Evolutionary conservation across 768 basidiomycete species (phyloP).

Genomic region (Chalciporus sphaerocephalus): DNA sequence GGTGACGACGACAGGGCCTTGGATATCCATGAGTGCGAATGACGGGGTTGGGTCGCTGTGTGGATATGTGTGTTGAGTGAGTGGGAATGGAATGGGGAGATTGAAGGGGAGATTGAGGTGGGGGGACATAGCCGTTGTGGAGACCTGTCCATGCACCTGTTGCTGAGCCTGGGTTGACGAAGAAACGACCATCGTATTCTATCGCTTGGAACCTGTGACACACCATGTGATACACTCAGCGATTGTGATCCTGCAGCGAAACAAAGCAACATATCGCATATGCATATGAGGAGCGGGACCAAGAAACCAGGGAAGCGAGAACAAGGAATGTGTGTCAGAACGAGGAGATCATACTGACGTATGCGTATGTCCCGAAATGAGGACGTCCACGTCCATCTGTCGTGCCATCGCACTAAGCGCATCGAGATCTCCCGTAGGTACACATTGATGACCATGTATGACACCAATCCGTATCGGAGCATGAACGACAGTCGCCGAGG

Average conservation of each 20-base stretch:
- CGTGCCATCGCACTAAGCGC: slow-evolving; percentile 83
- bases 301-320: not conserved
- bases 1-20: slow-evolving; percentile 94
- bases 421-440: slow-evolving; percentile 90
- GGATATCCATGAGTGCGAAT: slow-evolving; percentile 97
- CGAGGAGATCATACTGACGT: no score
- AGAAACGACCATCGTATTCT: slow-evolving; percentile 88
- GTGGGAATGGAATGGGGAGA: not conserved
- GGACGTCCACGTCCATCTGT: slow-evolving; percentile 97
- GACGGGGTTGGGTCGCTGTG: slow-evolving; percentile 82
- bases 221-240: not conserved
- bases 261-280: no score
- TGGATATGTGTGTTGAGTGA: not conserved
- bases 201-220: slow-evolving; percentile 81
- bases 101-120: not conserved
- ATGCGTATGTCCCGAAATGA: slow-evolving; percentile 92
- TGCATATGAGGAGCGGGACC: no score
- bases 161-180: slow-evolving; percentile 92
- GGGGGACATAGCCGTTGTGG: slow-evolving; percentile 8
- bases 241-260: no score
- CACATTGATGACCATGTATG: slow-evolving; percentile 89
- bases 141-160: slow-evolving; percentile 89
- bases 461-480: slow-evolving; percentile 86
- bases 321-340: no score
- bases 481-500: slow-evolving; percentile 76